Evolutionary conservation across 768 basidiomycete genomes (phyloP).

Genomic region (Hirschioporus abietinus): DNA sequence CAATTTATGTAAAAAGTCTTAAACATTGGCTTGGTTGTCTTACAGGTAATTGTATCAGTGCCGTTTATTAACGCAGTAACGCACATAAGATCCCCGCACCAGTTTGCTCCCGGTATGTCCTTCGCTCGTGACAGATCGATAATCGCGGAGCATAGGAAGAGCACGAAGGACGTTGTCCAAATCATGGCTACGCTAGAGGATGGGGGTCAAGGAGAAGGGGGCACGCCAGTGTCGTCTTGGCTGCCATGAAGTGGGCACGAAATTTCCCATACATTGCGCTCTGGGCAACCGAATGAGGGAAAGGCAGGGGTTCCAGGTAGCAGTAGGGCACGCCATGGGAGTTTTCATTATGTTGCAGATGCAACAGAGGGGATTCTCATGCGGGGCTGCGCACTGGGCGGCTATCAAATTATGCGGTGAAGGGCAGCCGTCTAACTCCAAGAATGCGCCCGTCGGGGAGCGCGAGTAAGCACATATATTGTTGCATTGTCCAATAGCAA

Average conservation of each 20-base stretch:
- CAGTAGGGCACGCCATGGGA: not conserved
- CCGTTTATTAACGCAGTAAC: conserved; percentile 41
- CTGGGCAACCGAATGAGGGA: not conserved
- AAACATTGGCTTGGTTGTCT: conserved; percentile 15
- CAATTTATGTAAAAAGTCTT: not conserved
- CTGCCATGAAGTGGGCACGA: conserved; percentile 1
- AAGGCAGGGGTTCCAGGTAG: not conserved
- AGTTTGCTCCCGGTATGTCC: conserved; percentile 9
- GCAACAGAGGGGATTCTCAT: not conserved
- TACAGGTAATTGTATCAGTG: conserved; percentile 38
- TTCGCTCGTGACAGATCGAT: not conserved
- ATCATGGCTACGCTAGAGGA: not conserved
- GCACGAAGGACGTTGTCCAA: not conserved
- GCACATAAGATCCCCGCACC: conserved; percentile 40
- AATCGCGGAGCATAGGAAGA: not conserved
- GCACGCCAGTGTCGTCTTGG: not conserved
- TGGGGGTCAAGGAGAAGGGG: not conserved
- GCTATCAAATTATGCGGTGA: not conserved
- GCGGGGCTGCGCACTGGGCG: conserved; percentile 1
- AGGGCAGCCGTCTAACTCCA: too few relatives aligned
- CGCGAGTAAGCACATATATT: not conserved
- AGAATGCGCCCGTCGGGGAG: not conserved
- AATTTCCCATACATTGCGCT: not conserved
- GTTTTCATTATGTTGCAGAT: not conserved
- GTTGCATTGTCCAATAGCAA: not conserved